A percentile compares a stretch with the other conserved stretches of the same genome.
phyloP scores from a whole-genome alignment of 108 stramenopile species.

The Pseudonitzschia multiseries region DNA sequence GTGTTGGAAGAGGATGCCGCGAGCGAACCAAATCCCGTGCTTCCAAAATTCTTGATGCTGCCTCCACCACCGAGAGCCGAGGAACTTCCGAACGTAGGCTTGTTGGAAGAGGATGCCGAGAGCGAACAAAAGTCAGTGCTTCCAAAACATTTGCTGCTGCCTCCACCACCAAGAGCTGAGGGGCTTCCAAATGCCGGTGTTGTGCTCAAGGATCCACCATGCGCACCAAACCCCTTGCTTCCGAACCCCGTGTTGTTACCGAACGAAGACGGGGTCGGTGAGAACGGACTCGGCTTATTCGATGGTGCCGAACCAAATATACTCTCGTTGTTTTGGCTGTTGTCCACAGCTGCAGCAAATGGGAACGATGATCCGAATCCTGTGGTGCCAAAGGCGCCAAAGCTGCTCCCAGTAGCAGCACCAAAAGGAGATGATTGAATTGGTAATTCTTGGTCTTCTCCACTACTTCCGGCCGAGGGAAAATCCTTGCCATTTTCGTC shows the following conservation, averaged over 20 bases:
- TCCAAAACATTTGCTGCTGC: neutral
- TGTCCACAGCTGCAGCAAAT: neutral
- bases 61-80: neutral
- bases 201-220: neutral
- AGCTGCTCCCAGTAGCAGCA: neutral
- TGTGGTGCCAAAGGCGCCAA: neutral
- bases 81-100: neutral
- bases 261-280: too few relatives aligned
- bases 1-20: neutral
- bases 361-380: neutral
- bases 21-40: neutral
- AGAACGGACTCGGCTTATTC: too few relatives aligned
- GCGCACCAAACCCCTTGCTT: neutral
- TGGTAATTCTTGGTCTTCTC: neutral
- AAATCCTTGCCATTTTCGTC: conserved; percentile 21
- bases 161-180: neutral
- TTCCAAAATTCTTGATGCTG: neutral
- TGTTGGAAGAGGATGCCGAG: neutral
- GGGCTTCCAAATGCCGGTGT: neutral
- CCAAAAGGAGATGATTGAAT: neutral
- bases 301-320: too few relatives aligned
- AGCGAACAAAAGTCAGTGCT: too few relatives aligned
- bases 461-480: conserved; percentile 1
- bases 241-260: neutral
- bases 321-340: too few relatives aligned